These are phyloP conservation scores for Russula griseocarnosa DNA, from an alignment of 768 basidiomycete species.

Conservation along the genomic window DNA sequence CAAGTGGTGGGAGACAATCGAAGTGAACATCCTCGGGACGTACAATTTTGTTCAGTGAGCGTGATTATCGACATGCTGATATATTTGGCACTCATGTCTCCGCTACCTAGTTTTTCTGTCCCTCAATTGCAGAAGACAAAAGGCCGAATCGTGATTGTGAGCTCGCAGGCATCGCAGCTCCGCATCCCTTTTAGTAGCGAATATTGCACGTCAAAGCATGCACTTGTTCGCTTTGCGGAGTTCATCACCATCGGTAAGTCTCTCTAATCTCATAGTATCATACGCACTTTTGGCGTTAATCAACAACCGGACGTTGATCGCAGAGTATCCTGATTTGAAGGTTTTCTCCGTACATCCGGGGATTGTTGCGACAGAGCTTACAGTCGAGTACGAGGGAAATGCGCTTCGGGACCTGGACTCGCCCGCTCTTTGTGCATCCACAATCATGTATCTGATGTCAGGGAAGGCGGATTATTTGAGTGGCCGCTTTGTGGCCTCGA, in stretches of 20 bases:
- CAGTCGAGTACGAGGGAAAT: neutral
- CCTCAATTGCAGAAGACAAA: conserved; percentile 15
- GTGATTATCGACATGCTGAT: neutral
- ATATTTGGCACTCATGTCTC: neutral
- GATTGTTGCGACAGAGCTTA: neutral
- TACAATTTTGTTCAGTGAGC: conserved; percentile 18
- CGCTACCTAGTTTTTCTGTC: neutral
- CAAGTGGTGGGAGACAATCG: conserved; percentile 20
- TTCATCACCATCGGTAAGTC: conserved; percentile 15
- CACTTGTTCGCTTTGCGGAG: neutral
- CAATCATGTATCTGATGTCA: conserved; percentile 1
- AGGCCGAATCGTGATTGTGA: neutral
- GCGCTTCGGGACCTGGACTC: neutral
- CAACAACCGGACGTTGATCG: neutral
- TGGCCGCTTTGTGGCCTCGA: conserved; percentile 13
- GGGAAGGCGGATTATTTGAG: conserved; percentile 14
- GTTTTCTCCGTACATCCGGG: neutral
- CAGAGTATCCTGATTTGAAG: neutral
- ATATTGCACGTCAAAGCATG: conserved; percentile 1
- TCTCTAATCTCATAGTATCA: neutral
- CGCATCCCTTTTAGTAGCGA: neutral
- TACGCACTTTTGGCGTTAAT: neutral
- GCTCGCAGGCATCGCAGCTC: neutral
- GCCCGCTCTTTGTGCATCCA: neutral
- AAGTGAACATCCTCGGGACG: conserved; percentile 20